Conservation (phyloP, 2,329 filamentous ascomycete species). For the Dendryphion nanum region DNA sequence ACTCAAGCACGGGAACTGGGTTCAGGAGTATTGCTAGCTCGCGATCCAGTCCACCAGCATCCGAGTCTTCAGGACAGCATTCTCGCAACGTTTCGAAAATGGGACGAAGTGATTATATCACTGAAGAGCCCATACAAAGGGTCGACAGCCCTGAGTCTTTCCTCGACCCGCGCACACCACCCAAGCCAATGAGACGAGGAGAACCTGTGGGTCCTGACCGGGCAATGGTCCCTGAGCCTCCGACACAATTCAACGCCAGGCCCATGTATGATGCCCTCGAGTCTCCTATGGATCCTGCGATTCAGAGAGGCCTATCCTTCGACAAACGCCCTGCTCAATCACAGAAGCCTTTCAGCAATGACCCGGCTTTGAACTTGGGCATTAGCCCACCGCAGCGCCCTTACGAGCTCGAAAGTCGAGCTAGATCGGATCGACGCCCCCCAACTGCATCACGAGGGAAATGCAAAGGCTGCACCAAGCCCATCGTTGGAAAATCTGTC, state of each 20-base stretch:
- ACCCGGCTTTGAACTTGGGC: slow-evolving; percentile 13
- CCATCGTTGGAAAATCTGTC: slow-evolving; percentile 86
- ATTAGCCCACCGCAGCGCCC: slow-evolving; percentile 10
- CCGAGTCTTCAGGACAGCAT: slow-evolving; percentile 31
- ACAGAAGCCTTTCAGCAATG: slow-evolving; percentile 10
- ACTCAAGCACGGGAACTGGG: slow-evolving; percentile 31
- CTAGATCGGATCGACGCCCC: slow-evolving; percentile 19
- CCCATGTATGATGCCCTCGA: slow-evolving; percentile 26
- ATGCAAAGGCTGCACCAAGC: slow-evolving; percentile 77
- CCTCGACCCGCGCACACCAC: slow-evolving; percentile 15
- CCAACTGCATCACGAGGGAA: slow-evolving; percentile 61
- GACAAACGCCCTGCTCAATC: slow-evolving; percentile 9
- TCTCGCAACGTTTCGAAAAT: slow-evolving; percentile 33
- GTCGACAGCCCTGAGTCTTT: slow-evolving; percentile 31
- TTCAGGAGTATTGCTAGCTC: slow-evolving; percentile 36
- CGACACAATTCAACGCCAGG: slow-evolving; percentile 18
- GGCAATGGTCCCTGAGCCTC: slow-evolving; percentile 18
- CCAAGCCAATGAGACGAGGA: slow-evolving; percentile 13
- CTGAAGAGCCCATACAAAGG: slow-evolving; percentile 24
- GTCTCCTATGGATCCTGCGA: slow-evolving; percentile 41
- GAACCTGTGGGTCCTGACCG: slow-evolving; percentile 19
- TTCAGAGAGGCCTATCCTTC: slow-evolving; percentile 31
- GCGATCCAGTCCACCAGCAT: slow-evolving; percentile 39
- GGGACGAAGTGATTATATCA: slow-evolving; percentile 18
- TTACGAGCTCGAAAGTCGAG: slow-evolving; percentile 13